Evolutionary conservation across 768 basidiomycete species (phyloP), one percentile per base, ranked within the genome.

Genomic region (Cystobasidium ongulense): DNA sequence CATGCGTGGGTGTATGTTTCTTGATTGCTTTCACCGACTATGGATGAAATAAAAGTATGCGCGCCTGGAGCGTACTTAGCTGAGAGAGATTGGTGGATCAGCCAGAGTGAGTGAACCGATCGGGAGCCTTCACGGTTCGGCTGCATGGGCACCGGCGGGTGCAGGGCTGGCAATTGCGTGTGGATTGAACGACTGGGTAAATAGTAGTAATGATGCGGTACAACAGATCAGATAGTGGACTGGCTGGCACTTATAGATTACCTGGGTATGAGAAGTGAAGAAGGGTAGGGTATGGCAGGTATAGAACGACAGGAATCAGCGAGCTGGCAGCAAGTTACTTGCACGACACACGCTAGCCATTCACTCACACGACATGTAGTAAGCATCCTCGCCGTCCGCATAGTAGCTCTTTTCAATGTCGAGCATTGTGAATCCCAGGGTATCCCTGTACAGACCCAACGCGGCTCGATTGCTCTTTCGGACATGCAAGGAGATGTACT

Each of bases 391-490:
- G 25, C 68, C 68, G 25, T 71, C 68, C 90, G 81, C 78, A 95
- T 93, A 97, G 78, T 98, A 97, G 76, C 87, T 88, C 81, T 90
- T 88, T 80, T 96, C 94, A 46, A 95, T 86, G 62, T 87, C 87
- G 50, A 88, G 88, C 4, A 95, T 89, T 25, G 88, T 86, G 82
- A 98, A 98, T 1, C 93, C 93, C 5, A 98, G 83, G 1, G 90
- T 88, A 78, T 95, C 93, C 61, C 87, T 86, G 81, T 97, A 98
- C 66, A 97, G 83, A 13, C 85, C 87, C 53, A 97, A 87, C 0
- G 95, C 94, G 0, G 94, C 92, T 71, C 89, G 87, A 80, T 98
- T 97, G n/a, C 91, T 92, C 82, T 92, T 90, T 57, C 95, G 86
- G 33, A 98, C 94, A 77, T 97, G 93, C 25, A 98, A 83, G 0